Conservation (phyloP, 2,329 filamentous ascomycete genomes). For the Trichoderma asperellum region DNA sequence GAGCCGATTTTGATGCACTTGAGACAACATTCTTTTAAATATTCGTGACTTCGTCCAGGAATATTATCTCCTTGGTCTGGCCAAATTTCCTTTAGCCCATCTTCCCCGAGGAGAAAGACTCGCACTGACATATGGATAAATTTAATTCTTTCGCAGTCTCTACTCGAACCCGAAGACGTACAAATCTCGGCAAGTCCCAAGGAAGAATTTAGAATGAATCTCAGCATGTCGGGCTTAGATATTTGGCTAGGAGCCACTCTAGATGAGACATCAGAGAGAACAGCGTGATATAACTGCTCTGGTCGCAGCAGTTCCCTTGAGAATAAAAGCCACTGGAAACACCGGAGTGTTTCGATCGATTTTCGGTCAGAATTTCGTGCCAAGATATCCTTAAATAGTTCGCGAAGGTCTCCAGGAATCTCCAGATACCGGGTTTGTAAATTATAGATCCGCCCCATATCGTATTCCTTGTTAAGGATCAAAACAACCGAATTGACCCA, state of each 20-base stretch:
- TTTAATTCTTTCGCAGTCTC: neutral
- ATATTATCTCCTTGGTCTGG: neutral
- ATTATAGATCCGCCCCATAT: neutral
- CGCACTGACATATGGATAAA: neutral
- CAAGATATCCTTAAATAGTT: neutral
- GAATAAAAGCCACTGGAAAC: neutral
- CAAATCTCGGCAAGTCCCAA: neutral
- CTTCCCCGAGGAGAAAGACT: neutral
- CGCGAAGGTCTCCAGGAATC: neutral
- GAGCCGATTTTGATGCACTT: neutral
- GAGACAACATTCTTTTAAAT: neutral
- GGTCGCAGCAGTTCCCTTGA: neutral
- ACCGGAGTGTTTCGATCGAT: neutral
- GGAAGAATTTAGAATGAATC: neutral
- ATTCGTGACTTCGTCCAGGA: neutral
- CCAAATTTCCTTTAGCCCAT: neutral
- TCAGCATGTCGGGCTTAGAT: neutral
- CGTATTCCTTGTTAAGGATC: neutral
- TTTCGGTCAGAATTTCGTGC: neutral
- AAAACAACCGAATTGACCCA: neutral
- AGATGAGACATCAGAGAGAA: neutral
- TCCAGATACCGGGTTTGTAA: neutral
- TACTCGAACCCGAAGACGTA: neutral
- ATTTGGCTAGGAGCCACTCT: neutral
- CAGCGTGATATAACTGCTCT: neutral